Conservation (phyloP, 805 yeast species). For the Cyberlindnera maritima region DNA sequence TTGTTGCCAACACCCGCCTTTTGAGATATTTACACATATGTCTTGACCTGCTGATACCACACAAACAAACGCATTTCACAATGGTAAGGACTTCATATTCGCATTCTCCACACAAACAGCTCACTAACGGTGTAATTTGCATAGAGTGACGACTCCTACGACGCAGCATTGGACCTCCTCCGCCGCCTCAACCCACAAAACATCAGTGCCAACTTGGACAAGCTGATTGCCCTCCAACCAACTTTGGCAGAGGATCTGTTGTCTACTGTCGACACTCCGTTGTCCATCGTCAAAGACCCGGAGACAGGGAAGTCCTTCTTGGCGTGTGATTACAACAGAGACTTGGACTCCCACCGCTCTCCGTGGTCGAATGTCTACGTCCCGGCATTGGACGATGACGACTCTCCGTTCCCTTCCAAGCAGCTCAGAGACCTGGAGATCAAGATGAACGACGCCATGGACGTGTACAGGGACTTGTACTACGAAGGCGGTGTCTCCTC, state of each 20-base stretch:
- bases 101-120: too few species aligned
- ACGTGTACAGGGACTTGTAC: constrained; percentile 87
- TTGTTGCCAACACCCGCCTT: neutral
- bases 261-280: constrained; percentile 84
- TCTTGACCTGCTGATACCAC: too few species aligned
- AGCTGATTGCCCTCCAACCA: constrained; percentile 45
- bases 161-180: constrained; percentile 75
- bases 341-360: constrained; percentile 86
- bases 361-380: constrained; percentile 85
- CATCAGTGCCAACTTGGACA: constrained; percentile 41
- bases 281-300: constrained; percentile 38
- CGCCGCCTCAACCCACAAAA: constrained; percentile 72
- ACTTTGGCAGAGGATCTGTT: constrained; percentile 83
- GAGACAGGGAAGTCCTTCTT: constrained; percentile 60
- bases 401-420: constrained; percentile 72
- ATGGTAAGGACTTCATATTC: too few species aligned
- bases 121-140: too few species aligned
- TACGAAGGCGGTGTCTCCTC: constrained; percentile 93
- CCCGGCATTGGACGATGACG: constrained; percentile 54
- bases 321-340: constrained; percentile 93
- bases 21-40: too few species aligned
- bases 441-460: constrained; percentile 86
- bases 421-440: constrained; percentile 70
- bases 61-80: too few species aligned
- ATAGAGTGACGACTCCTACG: constrained; percentile 47